Conservation (phyloP, 2,329 filamentous ascomycete genomes). For the Colletotrichum costaricense region DNA sequence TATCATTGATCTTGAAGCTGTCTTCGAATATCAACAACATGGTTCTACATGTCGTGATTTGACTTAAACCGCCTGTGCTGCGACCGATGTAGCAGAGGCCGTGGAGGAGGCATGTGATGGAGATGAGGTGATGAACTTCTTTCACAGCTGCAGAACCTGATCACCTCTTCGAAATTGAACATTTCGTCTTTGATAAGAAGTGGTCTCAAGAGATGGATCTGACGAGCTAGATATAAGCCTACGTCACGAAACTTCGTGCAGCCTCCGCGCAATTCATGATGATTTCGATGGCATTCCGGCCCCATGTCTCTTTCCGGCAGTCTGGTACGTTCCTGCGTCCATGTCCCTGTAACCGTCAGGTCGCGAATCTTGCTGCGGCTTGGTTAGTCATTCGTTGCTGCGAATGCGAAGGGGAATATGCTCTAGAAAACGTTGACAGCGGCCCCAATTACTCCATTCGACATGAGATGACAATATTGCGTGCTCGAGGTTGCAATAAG, state of each 20-base stretch:
- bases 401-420: background rate
- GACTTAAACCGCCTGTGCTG: no score
- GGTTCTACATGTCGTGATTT: no score
- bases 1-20: no score
- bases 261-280: background rate
- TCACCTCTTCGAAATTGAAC: background rate
- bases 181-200: background rate
- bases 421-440: background rate
- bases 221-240: background rate
- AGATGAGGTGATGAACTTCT: background rate
- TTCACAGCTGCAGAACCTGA: background rate
- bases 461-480: constrained; percentile 9
- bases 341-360: background rate
- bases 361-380: background rate
- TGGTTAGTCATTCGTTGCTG: background rate
- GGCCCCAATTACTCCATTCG: background rate
- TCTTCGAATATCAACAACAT: no score
- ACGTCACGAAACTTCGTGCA: background rate
- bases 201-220: background rate
- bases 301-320: background rate
- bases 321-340: background rate
- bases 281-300: background rate
- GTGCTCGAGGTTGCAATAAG: constrained; percentile 13
- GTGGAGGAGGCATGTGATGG: no score
- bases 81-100: no score